Base-by-base conservation (phyloP, 2,329 filamentous ascomycete species). In the Xylariaceae sp. region DNA sequence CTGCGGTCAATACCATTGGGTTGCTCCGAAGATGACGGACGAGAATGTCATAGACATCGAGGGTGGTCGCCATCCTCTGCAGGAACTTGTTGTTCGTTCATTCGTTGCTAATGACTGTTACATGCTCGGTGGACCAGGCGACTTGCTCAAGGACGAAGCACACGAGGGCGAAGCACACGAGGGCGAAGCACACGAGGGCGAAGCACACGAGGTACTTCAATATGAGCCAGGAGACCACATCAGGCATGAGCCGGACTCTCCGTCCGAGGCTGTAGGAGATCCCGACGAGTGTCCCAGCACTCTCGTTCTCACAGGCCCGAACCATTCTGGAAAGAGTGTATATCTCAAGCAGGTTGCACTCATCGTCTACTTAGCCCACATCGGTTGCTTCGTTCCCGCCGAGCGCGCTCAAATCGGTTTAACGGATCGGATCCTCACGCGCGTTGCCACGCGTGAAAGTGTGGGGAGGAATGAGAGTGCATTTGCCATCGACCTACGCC, bases 311-410 rank as follows among this genome's bases (percentile, higher is more conserved):
- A 96, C 92, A 0, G 92, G 92, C 0, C 89, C 92, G 4, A 98
- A 98, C 48, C 93, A 92, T 55, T 96, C 92, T 0, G 92, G 92
- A 0, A 98, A 98, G 58, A 96, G 88, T 47, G 77, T 96, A 0
- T 96, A 94, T 57, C 70, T 96, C 53, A 98, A 94, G 57, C 90
- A 98, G 56, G 76, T 86, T 19, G 92, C 89, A 4, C 64, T 95
- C 31, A 92, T 94, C 38, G 80, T 94, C 11, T 95, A 92, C 53
- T 72, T 98, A 58, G 86, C 92, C 1, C 92, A 98, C 52, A 75
- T 94, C 33, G 92, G 92, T 32, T 90, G 87, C 55, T 96, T 85
- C 53, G 85, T 98, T 1, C 90, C 92, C 1, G 90, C 89, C 2
- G 70, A 79, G 12, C 65, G 60, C 18, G 90, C 89, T 7, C 72